These are phyloP conservation scores for Fraxinus velutina DNA, from an alignment of 305 asterid genomes.

Conservation along the genomic window DNA sequence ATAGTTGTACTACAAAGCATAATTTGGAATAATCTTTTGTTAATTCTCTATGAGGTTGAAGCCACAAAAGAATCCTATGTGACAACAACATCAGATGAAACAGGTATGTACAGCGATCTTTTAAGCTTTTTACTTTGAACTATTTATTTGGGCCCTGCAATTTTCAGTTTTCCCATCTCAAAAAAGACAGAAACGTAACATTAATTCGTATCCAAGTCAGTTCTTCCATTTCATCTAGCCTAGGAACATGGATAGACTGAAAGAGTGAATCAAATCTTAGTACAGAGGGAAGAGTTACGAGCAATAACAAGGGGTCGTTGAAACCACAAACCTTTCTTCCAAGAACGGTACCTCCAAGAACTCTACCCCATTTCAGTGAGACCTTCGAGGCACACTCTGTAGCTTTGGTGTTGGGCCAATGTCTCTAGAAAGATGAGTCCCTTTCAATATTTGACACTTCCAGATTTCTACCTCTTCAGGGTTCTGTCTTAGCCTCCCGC, in stretches of 20 bases:
- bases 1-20: constrained; percentile 82
- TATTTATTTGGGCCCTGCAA: constrained; percentile 18
- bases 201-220: not conserved
- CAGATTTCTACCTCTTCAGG: not conserved
- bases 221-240: not conserved
- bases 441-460: not conserved
- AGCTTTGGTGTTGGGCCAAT: not conserved
- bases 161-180: not conserved
- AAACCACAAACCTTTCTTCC: not conserved
- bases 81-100: constrained; percentile 37
- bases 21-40: constrained; percentile 77
- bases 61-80: constrained; percentile 43
- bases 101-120: constrained; percentile 44
- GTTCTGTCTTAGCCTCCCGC: not conserved
- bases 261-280: not conserved
- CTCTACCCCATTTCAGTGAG: not conserved
- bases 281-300: not conserved
- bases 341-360: not conserved
- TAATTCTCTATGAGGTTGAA: constrained; percentile 66
- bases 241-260: not conserved
- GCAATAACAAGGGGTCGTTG: not conserved
- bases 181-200: not conserved
- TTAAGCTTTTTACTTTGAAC: constrained; percentile 24
- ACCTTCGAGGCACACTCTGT: not conserved
- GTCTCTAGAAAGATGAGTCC: not conserved